These are phyloP conservation scores for Wickerhamomyces queroliae DNA, from an alignment of 805 yeast species.

Conservation along the genomic window DNA sequence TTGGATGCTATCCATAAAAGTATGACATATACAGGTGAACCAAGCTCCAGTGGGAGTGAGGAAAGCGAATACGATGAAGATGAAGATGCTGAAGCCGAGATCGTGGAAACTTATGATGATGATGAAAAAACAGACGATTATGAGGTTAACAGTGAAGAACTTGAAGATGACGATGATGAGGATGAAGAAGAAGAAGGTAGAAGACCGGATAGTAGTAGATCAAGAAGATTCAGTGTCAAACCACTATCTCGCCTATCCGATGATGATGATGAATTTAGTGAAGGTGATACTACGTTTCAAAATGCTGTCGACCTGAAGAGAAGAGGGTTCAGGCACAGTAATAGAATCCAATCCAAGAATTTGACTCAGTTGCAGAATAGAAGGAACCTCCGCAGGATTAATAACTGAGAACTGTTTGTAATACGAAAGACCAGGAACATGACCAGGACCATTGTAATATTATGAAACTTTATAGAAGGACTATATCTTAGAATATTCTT, in stretches of 20 bases:
- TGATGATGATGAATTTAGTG: background rate
- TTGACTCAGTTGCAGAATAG: conserved; percentile 18
- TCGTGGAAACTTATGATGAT: conserved; percentile 6
- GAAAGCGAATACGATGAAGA: conserved; percentile 1
- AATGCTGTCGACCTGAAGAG: conserved; percentile 17
- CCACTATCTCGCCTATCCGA: background rate
- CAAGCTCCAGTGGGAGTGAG: background rate
- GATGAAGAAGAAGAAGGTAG: conserved; percentile 8
- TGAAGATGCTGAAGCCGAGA: conserved; percentile 7
- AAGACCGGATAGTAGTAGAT: conserved; percentile 10
- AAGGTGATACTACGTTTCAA: background rate
- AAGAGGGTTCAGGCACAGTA: conserved; percentile 12
- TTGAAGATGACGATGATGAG: conserved; percentile 12
- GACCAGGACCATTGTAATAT: background rate
- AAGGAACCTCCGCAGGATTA: conserved; percentile 14
- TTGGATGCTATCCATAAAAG: conserved; percentile 1
- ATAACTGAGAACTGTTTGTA: background rate
- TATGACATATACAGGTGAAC: background rate
- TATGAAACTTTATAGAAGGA: background rate
- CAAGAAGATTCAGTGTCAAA: conserved; percentile 13
- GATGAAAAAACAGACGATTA: conserved; percentile 16
- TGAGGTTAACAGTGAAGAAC: conserved; percentile 17
- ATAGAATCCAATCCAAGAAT: conserved; percentile 18
- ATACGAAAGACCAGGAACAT: too few species aligned
- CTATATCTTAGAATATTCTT: too few species aligned